Evolutionary conservation across 2,329 filamentous ascomycete species (phyloP), one percentile per base, ranked within the genome.

Genomic region (Penicillium expansum): DNA sequence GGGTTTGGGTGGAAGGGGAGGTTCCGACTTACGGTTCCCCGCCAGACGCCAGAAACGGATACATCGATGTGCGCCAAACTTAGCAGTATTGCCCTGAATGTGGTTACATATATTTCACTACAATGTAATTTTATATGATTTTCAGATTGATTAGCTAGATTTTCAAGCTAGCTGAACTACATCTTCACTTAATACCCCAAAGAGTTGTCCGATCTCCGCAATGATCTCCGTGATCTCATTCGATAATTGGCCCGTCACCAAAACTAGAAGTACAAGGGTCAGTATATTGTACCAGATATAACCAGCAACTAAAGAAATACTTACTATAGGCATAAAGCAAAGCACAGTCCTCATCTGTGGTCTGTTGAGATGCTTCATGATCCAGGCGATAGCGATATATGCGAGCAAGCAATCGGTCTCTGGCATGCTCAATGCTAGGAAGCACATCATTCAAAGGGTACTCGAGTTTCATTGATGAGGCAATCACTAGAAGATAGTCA

Each of bases 381-480:
- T 88, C 85, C 70, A 90, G 88, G 55, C 93, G 82, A 74, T 94
- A 97, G 67, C 89, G 86, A 67, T 95, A 94, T 38, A 97, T 89
- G 75, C 91, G 93, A 20, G 91, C 89, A 22, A 99, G 80, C 44
- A 97, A 78, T 57, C 90, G 82, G 70, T 99, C 92, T 61, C 94
- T 84, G 39, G 88, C 86, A 70, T 89, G 85, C 48, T 89, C 86
- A 32, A 95, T 89, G 59, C 87, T 92, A 0, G 94, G 94, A 41
- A 97, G 81, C 13, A 90, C 90, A 69, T 97, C 92, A 35, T 89
- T 93, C 57, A 99, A 81, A 0, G 94, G 92, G 67, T 96, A 97
- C 75, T 96, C 92, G 9, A 97, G 82, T 80, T 96, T 96, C 77
- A 97, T 86, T 14, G 90, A 96, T 41, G 90, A 94, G 1, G 94